phyloP scores from a whole-genome alignment of 2,329 filamentous ascomycete species.

The Ascochyta viciae-villosae region DNA sequence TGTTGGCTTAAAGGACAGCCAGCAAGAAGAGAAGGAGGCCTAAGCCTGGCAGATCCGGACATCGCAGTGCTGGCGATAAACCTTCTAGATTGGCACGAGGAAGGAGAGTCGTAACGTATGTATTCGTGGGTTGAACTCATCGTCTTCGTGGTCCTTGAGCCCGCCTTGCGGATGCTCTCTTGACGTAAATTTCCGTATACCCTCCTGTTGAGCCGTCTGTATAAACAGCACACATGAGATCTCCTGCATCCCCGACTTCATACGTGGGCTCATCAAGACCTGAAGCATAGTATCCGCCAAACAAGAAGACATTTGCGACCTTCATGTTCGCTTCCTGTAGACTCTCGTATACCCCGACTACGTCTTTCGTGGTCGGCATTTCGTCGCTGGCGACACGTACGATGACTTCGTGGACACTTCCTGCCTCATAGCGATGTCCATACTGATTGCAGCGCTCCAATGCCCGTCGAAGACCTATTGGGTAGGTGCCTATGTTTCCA shows the following conservation, averaged over 20 bases:
- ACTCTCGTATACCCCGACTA: neutral
- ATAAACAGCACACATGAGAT: neutral
- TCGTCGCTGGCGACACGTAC: neutral
- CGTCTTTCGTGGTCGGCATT: neutral
- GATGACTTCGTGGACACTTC: neutral
- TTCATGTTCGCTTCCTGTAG: constrained; percentile 13
- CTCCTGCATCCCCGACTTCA: neutral
- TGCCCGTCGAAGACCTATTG: constrained; percentile 6
- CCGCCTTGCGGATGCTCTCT: neutral
- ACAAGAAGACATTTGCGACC: neutral
- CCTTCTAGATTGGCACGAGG: neutral
- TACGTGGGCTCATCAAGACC: neutral
- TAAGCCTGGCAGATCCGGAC: neutral
- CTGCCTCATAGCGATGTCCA: neutral
- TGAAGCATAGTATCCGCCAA: neutral
- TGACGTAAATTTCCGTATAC: neutral
- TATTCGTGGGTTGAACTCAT: neutral
- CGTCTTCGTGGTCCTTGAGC: neutral
- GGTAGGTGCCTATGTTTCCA: constrained; percentile 22
- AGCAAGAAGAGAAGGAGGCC: constrained; percentile 16
- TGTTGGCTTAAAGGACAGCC: constrained; percentile 37
- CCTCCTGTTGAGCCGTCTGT: neutral
- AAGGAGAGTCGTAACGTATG: neutral
- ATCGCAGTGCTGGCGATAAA: neutral
- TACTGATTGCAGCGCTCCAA: constrained; percentile 2